A percentile compares a stretch with the other conserved stretches of the same genome.
Evolutionary conservation across 1,284 basidiomycete genomes (phyloP).

Genomic region (Farysia itapuensis): DNA sequence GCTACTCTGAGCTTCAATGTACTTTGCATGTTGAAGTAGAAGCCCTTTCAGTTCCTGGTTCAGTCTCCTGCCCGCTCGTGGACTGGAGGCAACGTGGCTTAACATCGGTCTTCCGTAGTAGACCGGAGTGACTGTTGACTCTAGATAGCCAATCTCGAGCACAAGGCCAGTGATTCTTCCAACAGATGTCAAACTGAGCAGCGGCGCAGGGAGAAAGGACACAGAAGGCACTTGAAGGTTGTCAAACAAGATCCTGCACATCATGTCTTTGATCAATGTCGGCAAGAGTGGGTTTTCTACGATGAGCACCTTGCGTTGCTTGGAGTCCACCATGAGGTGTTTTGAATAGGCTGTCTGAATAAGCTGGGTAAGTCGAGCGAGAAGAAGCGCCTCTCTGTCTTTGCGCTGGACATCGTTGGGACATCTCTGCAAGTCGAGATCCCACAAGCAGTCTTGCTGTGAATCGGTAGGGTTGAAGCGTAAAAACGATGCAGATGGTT

Average conservation of each 20-base stretch:
- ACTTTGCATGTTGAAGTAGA: conserved; percentile 26
- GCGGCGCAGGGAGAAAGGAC: conserved; percentile 74
- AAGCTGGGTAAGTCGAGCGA: conserved; percentile 39
- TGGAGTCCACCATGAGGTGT: conserved; percentile 86
- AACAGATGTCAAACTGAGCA: conserved; percentile 78
- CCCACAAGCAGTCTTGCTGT: conserved; percentile 45
- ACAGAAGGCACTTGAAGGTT: conserved; percentile 89
- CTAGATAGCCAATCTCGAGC: conserved; percentile 85
- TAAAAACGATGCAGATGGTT: conserved; percentile 21
- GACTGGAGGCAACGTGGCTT: conserved; percentile 14
- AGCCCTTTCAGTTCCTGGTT: conserved; percentile 20
- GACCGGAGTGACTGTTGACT: conserved; percentile 80
- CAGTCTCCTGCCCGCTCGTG: conserved; percentile 34
- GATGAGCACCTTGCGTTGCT: conserved; percentile 86
- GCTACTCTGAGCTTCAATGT: conserved; percentile 22
- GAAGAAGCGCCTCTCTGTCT: conserved; percentile 27
- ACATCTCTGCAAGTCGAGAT: conserved; percentile 37
- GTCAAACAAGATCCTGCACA: conserved; percentile 83
- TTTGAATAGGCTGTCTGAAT: conserved; percentile 44
- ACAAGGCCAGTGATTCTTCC: conserved; percentile 90
- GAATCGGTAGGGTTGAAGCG: conserved; percentile 5
- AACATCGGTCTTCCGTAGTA: conserved; percentile 44
- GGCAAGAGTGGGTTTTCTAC: conserved; percentile 87
- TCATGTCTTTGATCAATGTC: conserved; percentile 78
- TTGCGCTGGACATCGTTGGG: conserved; percentile 25